Base-by-base conservation (phyloP, 352 stramenopile genomes). In the Pythium phragmitis region DNA sequence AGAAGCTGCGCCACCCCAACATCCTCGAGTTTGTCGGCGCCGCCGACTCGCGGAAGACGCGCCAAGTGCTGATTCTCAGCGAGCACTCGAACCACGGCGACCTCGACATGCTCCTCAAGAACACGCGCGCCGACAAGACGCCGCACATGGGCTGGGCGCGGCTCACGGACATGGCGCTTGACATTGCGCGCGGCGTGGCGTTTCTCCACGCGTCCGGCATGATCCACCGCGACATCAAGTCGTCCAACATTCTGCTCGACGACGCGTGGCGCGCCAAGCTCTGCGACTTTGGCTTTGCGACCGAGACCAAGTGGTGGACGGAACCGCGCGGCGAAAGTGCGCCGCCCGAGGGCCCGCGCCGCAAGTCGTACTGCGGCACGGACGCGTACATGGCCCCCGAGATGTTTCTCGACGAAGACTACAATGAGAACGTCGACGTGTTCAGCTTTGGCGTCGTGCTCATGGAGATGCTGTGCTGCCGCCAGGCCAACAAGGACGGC, bases 191-290 rank as follows among this genome's bases (percentile, higher is more conserved):
- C 52, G 96, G 94, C 61, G 92, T 99, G 57, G 82, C 92, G 52
- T 99, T 99, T 76, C 72, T 99, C 56, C 97, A 99, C 75, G 76
- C 79, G 46, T 75, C 76, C 34, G 72, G 77, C 54, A 83, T 93
- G 58, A 87, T 96, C 57, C 87, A 96, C 53, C 78, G 87, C 13
- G 87, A 96, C 64, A 91, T 96, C 67, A 96, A 96, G 68, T 91
- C 85, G n/a, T 91, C 83, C 60, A 95, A 95, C 58, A 93, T 95
- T 33, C 57, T 95, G 41, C 73, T 95, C 36, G 87, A 94, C 60
- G 77, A 85, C 12, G 54, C 87, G 16, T 78, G 83, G 59, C 78
- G 73, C 42, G 79, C 83, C 49, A 92, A 92, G 69, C 75, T 95
- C 17, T 95, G 87, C 53, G 87, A 95, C 69, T 95, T 95, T 62